Evolutionary conservation across 805 yeast genomes (phyloP), one percentile per base, ranked within the genome.

Genomic region (Starmerella apis): DNA sequence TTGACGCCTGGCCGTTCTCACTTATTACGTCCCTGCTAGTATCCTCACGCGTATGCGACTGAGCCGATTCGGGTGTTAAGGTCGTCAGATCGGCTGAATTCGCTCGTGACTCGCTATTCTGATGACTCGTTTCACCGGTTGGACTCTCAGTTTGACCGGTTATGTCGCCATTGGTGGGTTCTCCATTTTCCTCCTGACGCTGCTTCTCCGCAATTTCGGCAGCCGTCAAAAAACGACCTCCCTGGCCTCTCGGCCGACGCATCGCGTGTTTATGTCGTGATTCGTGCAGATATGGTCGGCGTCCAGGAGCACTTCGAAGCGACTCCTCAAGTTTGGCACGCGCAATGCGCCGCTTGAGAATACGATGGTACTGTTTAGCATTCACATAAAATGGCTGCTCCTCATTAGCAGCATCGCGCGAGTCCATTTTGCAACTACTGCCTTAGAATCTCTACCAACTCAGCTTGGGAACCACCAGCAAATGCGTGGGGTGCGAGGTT

Each of bases 221-320:
- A 13, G 97, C 96, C 0, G 99, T 92, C 52, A 92, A 68, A 59
- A 92, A 92, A 53, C 99, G 73, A 6, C 99, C 99, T 28, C 98
- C 98, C 69, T 92, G 97, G 24, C 99, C 99, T 59, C 99, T 78
- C 14, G 98, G 97, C 65, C 99, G 77, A 63, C 97, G 77, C 98
- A 92, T 92, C 2, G 99, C 99, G 65, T 92, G 99, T 65, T 92
- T 90, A 65, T 92, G 99, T 60, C 99, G 76, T 18, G 96, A 86
- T 67, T 92, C 98, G 64, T 92, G 99, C 45, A 92, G 67, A 66
- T 94, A 90, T 11, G 97, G 96, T 63, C 83, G 82, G 60, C 97
- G 78, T 16, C 94, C 94, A 55, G 95, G 76, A 16, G 92, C 88
- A 4, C 84, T 84, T 62, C 86, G 83, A 55, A 90, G 73, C 39